These are phyloP conservation scores for Boletellus ananas DNA, from an alignment of 768 basidiomycete species.

Conservation along the genomic window DNA sequence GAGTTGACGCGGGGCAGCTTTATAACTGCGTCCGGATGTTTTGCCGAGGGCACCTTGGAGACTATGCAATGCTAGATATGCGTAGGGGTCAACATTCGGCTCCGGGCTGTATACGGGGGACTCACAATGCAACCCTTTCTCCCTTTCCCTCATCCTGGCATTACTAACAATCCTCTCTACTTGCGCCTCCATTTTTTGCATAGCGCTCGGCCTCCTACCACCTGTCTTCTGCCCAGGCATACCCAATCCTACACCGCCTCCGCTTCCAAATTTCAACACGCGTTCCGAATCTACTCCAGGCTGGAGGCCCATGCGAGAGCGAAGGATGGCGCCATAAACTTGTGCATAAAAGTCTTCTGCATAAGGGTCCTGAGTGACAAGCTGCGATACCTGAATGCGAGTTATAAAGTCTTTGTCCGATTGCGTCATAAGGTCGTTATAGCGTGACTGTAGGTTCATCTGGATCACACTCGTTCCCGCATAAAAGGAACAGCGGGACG, in stretches of 20 bases:
- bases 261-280: constrained; percentile 83
- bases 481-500: neutral
- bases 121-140: constrained; percentile 65
- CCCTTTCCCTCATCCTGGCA: constrained; percentile 80
- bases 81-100: constrained; percentile 1
- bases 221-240: constrained; percentile 46
- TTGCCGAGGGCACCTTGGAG: constrained; percentile 93
- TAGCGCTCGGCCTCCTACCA: constrained; percentile 73
- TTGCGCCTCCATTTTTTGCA: constrained; percentile 92
- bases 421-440: constrained; percentile 95
- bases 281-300: constrained; percentile 58
- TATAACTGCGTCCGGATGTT: constrained; percentile 90
- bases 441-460: constrained; percentile 58
- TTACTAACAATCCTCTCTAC: constrained; percentile 95
- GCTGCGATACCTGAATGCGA: constrained; percentile 96
- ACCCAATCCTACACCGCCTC: constrained; percentile 78
- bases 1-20: constrained; percentile 94
- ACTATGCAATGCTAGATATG: constrained; percentile 56
- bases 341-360: constrained; percentile 99
- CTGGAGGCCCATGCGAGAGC: constrained; percentile 73
- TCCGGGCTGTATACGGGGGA: constrained; percentile 1
- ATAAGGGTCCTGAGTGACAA: constrained; percentile 96
- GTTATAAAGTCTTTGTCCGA: constrained; percentile 99
- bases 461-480: neutral
- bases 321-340: constrained; percentile 82